Base-by-base conservation (phyloP, 345 rosid genomes). In the Iberis pinnata region DNA sequence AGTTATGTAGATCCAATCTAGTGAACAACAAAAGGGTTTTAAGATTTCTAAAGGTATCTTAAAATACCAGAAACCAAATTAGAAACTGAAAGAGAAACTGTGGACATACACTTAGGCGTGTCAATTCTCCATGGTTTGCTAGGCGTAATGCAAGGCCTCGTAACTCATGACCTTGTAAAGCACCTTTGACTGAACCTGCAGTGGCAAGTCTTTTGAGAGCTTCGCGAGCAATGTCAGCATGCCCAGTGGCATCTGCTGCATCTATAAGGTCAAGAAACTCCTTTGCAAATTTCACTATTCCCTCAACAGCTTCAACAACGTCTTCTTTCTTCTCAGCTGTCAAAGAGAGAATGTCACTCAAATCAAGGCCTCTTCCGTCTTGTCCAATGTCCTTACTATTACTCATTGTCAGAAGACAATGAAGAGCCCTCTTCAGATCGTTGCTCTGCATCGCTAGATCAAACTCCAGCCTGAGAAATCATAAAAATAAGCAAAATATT, bases 231-330 rank as follows among this genome's bases (percentile, higher is more conserved):
- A 88, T 82, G 29, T 88, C 89, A 18, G 71, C 86, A 51, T 86
- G 89, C 36, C 87, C 99, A 25, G 99, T 88, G 60, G 97, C 95
- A 83, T 93, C 97, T 29, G 99, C 99, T 56, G 92, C 99, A 74
- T 93, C 99, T 53, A 93, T 88, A 25, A 93, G 95, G 60, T 93
- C 95, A 75, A 85, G 70, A 80, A 93, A 93, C 75, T 93, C 95
- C 75, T 73, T 88, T 1, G 88, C 86, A 49, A 81, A 93, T 67
- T 88, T 93, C 18, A 78, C n/a, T 4, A 32, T 79, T 71, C 99
- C 99, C 60, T 88, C 80, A 31, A 88, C 98, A 67, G 95, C 97
- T 53, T 88, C 99, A 29, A 88, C 86, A 20, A 83, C 71, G 69
- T 88, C 83, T 74, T 88, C 99, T 74, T 88, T 88, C 75, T 93